These are phyloP conservation scores for Talaromyces rugulosus DNA, from an alignment of 2,329 filamentous ascomycete species.

Conservation along the genomic window DNA sequence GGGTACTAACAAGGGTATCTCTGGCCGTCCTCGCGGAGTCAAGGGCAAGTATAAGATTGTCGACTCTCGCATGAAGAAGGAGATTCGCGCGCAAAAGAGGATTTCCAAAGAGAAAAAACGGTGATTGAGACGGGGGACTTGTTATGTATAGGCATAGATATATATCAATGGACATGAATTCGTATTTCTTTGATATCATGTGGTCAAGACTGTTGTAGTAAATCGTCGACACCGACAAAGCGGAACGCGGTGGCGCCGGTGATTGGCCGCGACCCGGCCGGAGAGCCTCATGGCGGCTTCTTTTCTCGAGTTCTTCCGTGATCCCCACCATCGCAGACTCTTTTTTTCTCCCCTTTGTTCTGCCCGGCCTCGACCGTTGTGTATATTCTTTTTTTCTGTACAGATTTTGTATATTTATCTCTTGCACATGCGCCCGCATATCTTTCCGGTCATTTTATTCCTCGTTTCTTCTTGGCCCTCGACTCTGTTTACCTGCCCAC, in stretches of 20 bases:
- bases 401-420: slow-evolving; percentile 15
- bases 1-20: slow-evolving; percentile 77
- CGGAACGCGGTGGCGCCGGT: neutral
- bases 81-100: slow-evolving; percentile 82
- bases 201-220: neutral
- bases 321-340: slow-evolving; percentile 4
- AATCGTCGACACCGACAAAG: neutral
- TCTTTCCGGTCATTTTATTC: neutral
- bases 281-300: neutral
- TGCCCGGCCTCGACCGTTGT: slow-evolving; percentile 8
- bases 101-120: slow-evolving; percentile 62
- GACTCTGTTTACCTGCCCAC: neutral
- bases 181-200: neutral
- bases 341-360: slow-evolving; percentile 7
- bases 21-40: slow-evolving; percentile 81
- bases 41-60: slow-evolving; percentile 99
- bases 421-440: slow-evolving; percentile 6
- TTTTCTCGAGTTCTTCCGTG: neutral
- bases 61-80: slow-evolving; percentile 93
- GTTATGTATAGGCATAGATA: neutral
- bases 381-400: slow-evolving; percentile 12
- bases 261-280: neutral
- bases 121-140: neutral
- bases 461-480: neutral
- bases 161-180: neutral